phyloP scores from a whole-genome alignment of 2,329 filamentous ascomycete genomes.

The Colletotrichum tamarilloi region DNA sequence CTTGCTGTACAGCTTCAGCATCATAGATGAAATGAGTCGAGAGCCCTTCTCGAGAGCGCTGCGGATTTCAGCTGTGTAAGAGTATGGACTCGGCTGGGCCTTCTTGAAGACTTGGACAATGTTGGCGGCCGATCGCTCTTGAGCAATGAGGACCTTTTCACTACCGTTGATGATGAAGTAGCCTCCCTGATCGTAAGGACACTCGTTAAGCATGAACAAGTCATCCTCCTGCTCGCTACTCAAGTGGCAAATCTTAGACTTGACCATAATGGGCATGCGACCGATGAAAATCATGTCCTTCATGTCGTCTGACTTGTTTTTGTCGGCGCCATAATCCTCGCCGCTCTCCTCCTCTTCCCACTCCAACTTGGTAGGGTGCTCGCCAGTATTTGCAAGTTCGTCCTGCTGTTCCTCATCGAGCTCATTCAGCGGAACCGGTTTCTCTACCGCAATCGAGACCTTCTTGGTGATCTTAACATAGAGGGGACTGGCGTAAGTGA shows the following conservation, averaged over 20 bases:
- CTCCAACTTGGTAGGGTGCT: conserved; percentile 66
- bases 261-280: conserved; percentile 97
- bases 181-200: conserved; percentile 96
- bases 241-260: conserved; percentile 94
- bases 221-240: conserved; percentile 85
- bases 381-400: conserved; percentile 65
- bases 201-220: conserved; percentile 93
- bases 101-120: conserved; percentile 99
- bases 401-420: conserved; percentile 73
- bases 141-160: conserved; percentile 97
- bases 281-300: conserved; percentile 88
- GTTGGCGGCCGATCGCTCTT: conserved; percentile 96
- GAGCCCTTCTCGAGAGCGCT: conserved; percentile 97
- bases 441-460: conserved; percentile 84
- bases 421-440: conserved; percentile 72
- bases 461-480: conserved; percentile 91
- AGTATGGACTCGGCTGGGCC: conserved; percentile 89
- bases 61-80: conserved; percentile 94
- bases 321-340: conserved; percentile 62
- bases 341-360: conserved; percentile 71
- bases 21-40: conserved; percentile 90
- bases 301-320: conserved; percentile 65
- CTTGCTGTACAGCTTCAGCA: conserved; percentile 90
- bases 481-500: conserved; percentile 93
- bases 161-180: conserved; percentile 99